phyloP scores from a whole-genome alignment of 2,329 filamentous ascomycete species.

The Microdochium paspali region DNA sequence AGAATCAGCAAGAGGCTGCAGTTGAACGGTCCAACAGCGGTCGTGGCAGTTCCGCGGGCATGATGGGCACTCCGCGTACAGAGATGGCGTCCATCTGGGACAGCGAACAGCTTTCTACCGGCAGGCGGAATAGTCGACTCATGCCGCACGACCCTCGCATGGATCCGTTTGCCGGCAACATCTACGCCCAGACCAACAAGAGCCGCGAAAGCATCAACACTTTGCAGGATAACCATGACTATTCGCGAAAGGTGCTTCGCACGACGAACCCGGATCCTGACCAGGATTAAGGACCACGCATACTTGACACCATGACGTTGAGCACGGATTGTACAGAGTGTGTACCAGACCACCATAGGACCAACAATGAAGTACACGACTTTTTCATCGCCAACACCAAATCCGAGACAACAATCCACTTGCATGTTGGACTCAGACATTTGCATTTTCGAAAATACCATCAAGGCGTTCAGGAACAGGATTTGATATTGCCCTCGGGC shows the following conservation, averaged over 20 bases:
- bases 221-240: constrained; percentile 55
- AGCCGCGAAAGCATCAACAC: constrained; percentile 56
- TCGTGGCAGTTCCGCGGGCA: constrained; percentile 40
- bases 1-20: constrained; percentile 29
- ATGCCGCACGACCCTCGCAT: constrained; percentile 54
- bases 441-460: constrained; percentile 33
- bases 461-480: constrained; percentile 25
- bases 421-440: neutral
- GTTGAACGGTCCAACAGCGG: constrained; percentile 35
- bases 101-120: constrained; percentile 25
- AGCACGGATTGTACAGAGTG: constrained; percentile 1
- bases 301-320: constrained; percentile 1
- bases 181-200: constrained; percentile 46
- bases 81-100: constrained; percentile 33
- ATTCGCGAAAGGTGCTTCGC: constrained; percentile 53
- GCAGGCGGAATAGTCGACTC: constrained; percentile 42
- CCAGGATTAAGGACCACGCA: constrained; percentile 15
- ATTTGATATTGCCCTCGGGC: neutral
- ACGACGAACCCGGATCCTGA: constrained; percentile 53
- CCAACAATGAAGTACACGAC: constrained; percentile 21
- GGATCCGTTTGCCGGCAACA: constrained; percentile 48
- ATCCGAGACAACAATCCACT: neutral
- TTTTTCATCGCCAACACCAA: constrained; percentile 1
- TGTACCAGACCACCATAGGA: constrained; percentile 1
- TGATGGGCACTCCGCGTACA: constrained; percentile 31